Conservation (phyloP, 257 asterid species). For the Solanum virginianum region DNA sequence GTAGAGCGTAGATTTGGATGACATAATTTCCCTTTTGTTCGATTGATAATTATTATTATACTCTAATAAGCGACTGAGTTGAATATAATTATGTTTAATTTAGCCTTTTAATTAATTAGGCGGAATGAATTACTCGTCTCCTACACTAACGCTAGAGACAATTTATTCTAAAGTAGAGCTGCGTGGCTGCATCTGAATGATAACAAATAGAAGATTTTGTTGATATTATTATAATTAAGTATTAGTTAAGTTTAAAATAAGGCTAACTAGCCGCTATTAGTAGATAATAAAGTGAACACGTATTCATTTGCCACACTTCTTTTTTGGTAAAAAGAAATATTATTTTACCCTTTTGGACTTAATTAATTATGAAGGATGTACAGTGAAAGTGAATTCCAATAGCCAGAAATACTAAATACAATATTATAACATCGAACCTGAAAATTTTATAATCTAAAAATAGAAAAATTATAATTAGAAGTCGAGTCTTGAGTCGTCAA, state of each 20-base stretch:
- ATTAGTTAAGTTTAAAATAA: neutral
- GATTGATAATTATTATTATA: neutral
- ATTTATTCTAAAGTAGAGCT: neutral
- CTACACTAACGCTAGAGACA: neutral
- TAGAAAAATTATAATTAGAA: accelerated
- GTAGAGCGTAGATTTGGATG: neutral
- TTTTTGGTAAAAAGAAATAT: neutral
- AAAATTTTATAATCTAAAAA: neutral
- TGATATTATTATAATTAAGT: neutral
- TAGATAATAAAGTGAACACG: neutral
- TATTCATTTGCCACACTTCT: neutral
- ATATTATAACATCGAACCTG: neutral
- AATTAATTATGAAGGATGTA: neutral
- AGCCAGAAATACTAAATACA: neutral
- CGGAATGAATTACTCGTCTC: neutral
- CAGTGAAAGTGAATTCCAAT: neutral
- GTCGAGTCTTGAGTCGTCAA: neutral
- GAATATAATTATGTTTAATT: neutral
- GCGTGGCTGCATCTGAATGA: neutral
- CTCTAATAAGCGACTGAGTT: neutral
- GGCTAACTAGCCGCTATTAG: neutral
- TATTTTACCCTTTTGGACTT: neutral
- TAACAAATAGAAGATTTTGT: neutral
- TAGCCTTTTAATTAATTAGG: neutral
- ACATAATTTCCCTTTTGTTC: neutral